A percentile compares a stretch with the other conserved stretches of the same genome.
Conservation (phyloP, 2,329 filamentous ascomycete genomes). For the Davidsoniella eucalypti region DNA sequence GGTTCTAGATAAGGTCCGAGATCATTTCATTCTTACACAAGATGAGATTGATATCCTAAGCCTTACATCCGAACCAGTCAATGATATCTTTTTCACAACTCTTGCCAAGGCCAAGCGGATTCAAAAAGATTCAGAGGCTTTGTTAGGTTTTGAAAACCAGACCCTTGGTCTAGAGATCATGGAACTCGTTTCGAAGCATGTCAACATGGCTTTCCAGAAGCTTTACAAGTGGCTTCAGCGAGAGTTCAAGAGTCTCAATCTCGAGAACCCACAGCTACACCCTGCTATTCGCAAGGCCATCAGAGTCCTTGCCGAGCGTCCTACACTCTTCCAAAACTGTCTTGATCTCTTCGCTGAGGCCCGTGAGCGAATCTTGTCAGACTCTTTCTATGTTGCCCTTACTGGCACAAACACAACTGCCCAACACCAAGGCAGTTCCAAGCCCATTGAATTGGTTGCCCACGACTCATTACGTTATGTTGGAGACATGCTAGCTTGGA, state of each 20-base stretch:
- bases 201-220: slow-evolving; percentile 87
- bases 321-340: slow-evolving; percentile 81
- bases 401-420: slow-evolving; percentile 52
- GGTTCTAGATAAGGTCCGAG: slow-evolving; percentile 58
- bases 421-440: slow-evolving; percentile 44
- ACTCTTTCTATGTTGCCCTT: slow-evolving; percentile 75
- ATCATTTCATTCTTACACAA: slow-evolving; percentile 72
- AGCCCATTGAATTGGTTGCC: slow-evolving; percentile 86
- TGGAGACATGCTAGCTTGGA: slow-evolving; percentile 96
- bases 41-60: slow-evolving; percentile 63
- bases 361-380: slow-evolving; percentile 69
- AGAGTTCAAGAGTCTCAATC: slow-evolving; percentile 79
- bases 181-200: slow-evolving; percentile 71
- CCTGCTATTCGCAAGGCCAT: slow-evolving; percentile 68
- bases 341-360: slow-evolving; percentile 87
- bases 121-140: slow-evolving; percentile 70
- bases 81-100: slow-evolving; percentile 68
- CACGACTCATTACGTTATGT: slow-evolving; percentile 86
- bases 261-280: slow-evolving; percentile 88
- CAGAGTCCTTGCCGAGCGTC: slow-evolving; percentile 74
- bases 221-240: slow-evolving; percentile 89
- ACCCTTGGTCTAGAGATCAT: slow-evolving; percentile 77
- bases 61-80: slow-evolving; percentile 62
- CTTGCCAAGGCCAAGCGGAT: slow-evolving; percentile 73
- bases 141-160: slow-evolving; percentile 83